These are phyloP conservation scores for Xylariomycetidae sp. DNA, from an alignment of 2,329 filamentous ascomycete genomes.

Conservation along the genomic window DNA sequence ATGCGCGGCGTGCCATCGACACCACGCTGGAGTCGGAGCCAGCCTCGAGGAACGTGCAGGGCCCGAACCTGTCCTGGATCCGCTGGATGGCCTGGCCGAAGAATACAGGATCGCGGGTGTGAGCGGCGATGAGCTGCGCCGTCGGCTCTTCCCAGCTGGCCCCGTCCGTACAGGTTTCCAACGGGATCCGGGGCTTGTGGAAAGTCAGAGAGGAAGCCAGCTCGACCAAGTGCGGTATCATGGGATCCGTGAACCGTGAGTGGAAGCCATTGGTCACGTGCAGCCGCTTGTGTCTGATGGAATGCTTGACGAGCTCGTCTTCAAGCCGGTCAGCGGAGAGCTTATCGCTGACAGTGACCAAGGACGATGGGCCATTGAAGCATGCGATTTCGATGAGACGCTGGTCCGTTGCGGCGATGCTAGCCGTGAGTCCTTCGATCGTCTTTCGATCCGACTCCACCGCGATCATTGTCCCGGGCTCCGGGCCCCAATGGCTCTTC, in stretches of 20 bases:
- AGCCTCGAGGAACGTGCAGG: slow-evolving; percentile 8
- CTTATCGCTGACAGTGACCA: too few species aligned
- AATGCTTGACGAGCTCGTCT: slow-evolving; percentile 1
- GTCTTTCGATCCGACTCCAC: background rate
- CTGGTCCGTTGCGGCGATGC: background rate
- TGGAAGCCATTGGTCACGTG: slow-evolving; percentile 20
- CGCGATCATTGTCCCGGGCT: slow-evolving; percentile 2
- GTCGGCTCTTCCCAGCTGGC: slow-evolving; percentile 6
- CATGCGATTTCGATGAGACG: slow-evolving; percentile 16
- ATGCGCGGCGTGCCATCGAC: slow-evolving; percentile 41
- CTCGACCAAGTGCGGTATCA: slow-evolving; percentile 7
- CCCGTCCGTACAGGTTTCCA: slow-evolving; percentile 13
- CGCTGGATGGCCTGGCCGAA: slow-evolving; percentile 7
- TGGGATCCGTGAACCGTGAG: slow-evolving; percentile 12
- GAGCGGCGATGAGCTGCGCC: background rate
- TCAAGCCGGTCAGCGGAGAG: slow-evolving; percentile 7
- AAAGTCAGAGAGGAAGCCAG: slow-evolving; percentile 6
- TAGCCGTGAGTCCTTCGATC: background rate
- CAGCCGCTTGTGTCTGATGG: slow-evolving; percentile 6
- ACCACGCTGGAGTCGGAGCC: slow-evolving; percentile 5
- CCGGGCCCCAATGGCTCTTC: slow-evolving; percentile 15
- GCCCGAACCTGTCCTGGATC: background rate
- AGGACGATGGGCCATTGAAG: slow-evolving; percentile 15
- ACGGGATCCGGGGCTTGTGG: slow-evolving; percentile 6
- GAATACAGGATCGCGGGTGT: slow-evolving; percentile 9